Evolutionary conservation across 176 grass and related monocot genomes (phyloP).

Genomic region (Alloteropsis semialata): DNA sequence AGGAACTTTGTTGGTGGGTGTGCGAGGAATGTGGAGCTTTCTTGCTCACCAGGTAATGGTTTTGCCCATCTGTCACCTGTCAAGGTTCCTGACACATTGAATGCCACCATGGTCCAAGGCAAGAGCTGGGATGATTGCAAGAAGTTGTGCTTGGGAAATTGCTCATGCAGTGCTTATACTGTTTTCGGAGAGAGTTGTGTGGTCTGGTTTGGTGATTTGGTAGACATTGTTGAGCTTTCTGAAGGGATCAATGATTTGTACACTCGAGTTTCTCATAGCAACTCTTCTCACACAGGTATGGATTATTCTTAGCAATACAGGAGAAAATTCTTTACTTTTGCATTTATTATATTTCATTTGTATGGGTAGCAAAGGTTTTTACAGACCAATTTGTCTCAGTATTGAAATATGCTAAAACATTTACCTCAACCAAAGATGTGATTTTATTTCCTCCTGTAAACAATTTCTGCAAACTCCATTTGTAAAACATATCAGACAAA

Average conservation of each 20-base stretch:
- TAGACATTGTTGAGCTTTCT: slow-evolving; percentile 35
- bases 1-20: slow-evolving; percentile 36
- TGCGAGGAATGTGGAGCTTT: slow-evolving; percentile 15
- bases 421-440: too few relatives aligned
- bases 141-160: slow-evolving; percentile 39
- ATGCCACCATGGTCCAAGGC: slow-evolving; percentile 4
- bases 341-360: neutral
- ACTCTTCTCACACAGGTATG: neutral
- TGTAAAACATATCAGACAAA: too few relatives aligned
- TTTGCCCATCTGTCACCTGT: slow-evolving; percentile 14
- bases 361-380: neutral
- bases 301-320: neutral
- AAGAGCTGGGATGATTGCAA: slow-evolving; percentile 38
- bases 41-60: slow-evolving; percentile 27
- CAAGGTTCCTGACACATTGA: slow-evolving; percentile 53
- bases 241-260: slow-evolving; percentile 15
- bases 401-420: too few relatives aligned
- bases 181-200: slow-evolving; percentile 19
- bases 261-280: neutral
- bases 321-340: neutral
- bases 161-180: slow-evolving; percentile 51
- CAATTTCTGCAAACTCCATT: too few relatives aligned
- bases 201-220: slow-evolving; percentile 31
- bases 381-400: neutral
- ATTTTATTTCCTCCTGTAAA: too few relatives aligned